phyloP scores from a whole-genome alignment of 371 early-diverging fungal genomes.

The Lichtheimia hyalospora region DNA sequence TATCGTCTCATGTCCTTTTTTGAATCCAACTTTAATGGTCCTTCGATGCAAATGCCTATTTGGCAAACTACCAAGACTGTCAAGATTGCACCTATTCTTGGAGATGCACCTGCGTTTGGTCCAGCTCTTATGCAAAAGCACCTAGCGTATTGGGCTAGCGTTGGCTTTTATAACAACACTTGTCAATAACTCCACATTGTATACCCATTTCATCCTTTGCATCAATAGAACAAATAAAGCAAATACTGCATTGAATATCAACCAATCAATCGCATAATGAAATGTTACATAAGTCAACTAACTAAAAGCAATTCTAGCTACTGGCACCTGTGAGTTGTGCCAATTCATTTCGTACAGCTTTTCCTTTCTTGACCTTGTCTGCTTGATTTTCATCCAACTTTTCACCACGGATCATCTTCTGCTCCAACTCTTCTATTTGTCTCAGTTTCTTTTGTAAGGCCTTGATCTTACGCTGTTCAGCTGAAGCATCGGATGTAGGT shows the following conservation, averaged over 20 bases:
- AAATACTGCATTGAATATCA: too few relatives aligned
- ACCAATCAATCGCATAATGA: too few relatives aligned
- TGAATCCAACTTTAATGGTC: neutral
- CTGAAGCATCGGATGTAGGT: slow-evolving; percentile 8
- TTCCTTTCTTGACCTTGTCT: slow-evolving; percentile 32
- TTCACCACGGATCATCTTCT: slow-evolving; percentile 76
- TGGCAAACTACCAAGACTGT: slow-evolving; percentile 7
- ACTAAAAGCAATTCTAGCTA: too few relatives aligned
- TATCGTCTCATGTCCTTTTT: slow-evolving; percentile 32
- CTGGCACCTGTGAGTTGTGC: slow-evolving; percentile 10
- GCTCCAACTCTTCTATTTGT: slow-evolving; percentile 85
- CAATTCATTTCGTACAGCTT: slow-evolving; percentile 27
- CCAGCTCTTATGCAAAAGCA: slow-evolving; percentile 9
- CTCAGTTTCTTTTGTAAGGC: slow-evolving; percentile 85
- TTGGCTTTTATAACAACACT: neutral
- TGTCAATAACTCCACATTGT: too few relatives aligned
- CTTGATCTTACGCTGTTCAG: slow-evolving; percentile 60
- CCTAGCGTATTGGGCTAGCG: slow-evolving; percentile 8
- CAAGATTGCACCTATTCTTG: slow-evolving; percentile 1
- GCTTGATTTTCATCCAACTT: slow-evolving; percentile 62
- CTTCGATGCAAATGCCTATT: slow-evolving; percentile 2
- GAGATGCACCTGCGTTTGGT: slow-evolving; percentile 8
- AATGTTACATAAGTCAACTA: too few relatives aligned
- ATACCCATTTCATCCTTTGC: too few relatives aligned
- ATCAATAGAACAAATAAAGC: too few relatives aligned